Evolutionary conservation across 768 basidiomycete genomes (phyloP), one percentile per base, ranked within the genome.

Genomic region (Roridomyces roridus): DNA sequence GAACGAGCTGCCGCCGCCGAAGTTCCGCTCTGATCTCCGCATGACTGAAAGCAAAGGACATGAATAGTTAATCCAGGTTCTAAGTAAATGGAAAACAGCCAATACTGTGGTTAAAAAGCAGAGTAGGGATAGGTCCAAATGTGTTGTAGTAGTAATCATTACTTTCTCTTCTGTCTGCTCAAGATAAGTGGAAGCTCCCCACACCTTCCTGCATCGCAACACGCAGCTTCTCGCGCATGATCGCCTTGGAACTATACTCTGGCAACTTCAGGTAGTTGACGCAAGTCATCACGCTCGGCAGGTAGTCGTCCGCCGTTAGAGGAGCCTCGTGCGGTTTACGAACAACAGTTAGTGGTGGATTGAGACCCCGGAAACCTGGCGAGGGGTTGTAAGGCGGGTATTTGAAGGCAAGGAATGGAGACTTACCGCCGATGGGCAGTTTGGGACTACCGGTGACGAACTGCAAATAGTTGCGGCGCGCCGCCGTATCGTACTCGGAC

Each of bases 261-360:
- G 96, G 96, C 62, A 98, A 78, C 73, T 99, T 99, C 68, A 99
- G 77, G 69, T 94, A 96, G 73, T 95, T 94, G 57, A 94, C 96
- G 72, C 97, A 99, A 4, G 97, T 98, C 97, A 98, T 98, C 26
- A 98, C 96, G 66, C 93, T 96, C 0, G 96, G 96, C 25, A 98
- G 80, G 69, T 97, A 96, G 68, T 97, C 93, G 69, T 98, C 94
- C 7, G 96, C 92, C 6, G 85, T 86, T 54, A 97, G 80, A 11
- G 95, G 91, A 7, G 91, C 80, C 72, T 98, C 97, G 64, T 96
- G 95, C 9, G 93, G 95, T 74, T 98, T 98, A 59, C 96, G 88
- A 18, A 99, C 96, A 20, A 99, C 96, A 2, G 97, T 99, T 55
- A 99, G 81, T 3, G 91, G 86, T 2, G 97, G 97, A 64, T 92